These are phyloP conservation scores for Pisolithus sp. DNA, from an alignment of 768 basidiomycete species.

Conservation along the genomic window DNA sequence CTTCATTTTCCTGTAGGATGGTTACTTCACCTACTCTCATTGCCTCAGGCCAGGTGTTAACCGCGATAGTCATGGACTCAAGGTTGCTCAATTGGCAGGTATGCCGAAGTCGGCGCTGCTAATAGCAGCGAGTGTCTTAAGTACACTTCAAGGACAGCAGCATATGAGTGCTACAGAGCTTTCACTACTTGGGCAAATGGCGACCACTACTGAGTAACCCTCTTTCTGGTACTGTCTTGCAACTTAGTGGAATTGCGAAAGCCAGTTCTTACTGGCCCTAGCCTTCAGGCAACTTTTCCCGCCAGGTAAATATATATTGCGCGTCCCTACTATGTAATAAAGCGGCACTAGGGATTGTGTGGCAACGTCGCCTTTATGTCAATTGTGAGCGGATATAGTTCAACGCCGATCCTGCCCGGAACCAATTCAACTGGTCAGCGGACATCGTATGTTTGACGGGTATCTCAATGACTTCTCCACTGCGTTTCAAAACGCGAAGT, in stretches of 20 bases:
- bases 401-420: slow-evolving; percentile 81
- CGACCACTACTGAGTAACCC: slow-evolving; percentile 1
- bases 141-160: slow-evolving; percentile 28
- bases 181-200: slow-evolving; percentile 26
- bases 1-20: slow-evolving; percentile 41
- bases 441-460: slow-evolving; percentile 86
- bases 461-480: slow-evolving; percentile 61
- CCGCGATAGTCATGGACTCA: slow-evolving; percentile 83
- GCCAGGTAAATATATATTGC: too few species aligned
- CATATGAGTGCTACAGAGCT: slow-evolving; percentile 24
- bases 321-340: neutral
- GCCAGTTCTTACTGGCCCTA: too few species aligned
- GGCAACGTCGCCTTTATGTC: slow-evolving; percentile 6
- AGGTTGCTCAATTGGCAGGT: slow-evolving; percentile 83
- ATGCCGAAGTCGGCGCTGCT: slow-evolving; percentile 60
- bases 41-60: slow-evolving; percentile 78
- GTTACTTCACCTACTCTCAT: slow-evolving; percentile 80
- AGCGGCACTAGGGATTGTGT: neutral
- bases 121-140: slow-evolving; percentile 53
- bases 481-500: slow-evolving; percentile 60
- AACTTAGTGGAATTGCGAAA: too few species aligned
- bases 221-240: neutral
- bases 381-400: slow-evolving; percentile 76
- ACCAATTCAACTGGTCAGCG: slow-evolving; percentile 84
- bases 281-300: too few species aligned